These are phyloP conservation scores for Cercospora brassicicola DNA, from an alignment of 2,329 filamentous ascomycete genomes.

Conservation along the genomic window DNA sequence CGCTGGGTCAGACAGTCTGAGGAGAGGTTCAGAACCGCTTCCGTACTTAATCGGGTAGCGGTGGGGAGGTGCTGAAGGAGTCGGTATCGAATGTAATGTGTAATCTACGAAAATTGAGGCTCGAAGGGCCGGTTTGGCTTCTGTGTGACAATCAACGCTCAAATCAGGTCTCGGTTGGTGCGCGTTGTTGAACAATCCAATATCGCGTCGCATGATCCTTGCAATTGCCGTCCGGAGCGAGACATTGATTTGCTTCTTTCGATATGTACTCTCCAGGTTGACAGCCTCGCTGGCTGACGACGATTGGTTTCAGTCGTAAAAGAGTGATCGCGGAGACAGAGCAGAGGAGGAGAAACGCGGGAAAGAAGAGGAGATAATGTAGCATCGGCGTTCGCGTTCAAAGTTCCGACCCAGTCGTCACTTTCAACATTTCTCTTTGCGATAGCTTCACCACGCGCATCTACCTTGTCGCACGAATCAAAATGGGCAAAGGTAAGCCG, in stretches of 20 bases:
- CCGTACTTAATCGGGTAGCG: not conserved
- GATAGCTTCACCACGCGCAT: constrained; percentile 7
- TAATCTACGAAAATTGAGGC: not conserved
- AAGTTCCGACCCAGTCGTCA: not conserved
- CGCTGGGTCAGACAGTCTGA: not conserved
- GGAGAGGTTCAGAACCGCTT: not conserved
- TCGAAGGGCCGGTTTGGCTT: not conserved
- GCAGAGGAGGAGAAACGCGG: not conserved
- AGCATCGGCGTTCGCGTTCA: not conserved
- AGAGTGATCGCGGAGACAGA: not conserved
- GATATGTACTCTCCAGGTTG: not conserved
- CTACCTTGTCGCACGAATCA: not conserved
- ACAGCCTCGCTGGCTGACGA: not conserved
- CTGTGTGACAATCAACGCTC: not conserved
- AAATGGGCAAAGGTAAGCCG: constrained; percentile 28
- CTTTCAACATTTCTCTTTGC: constrained; percentile 11
- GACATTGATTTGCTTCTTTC: not conserved
- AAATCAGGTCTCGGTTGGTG: not conserved
- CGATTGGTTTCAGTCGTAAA: not conserved
- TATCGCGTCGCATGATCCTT: not conserved
- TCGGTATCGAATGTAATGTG: not conserved
- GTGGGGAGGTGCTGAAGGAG: not conserved
- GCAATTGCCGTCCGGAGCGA: not conserved
- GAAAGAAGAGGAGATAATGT: not conserved
- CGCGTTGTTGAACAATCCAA: not conserved